phyloP scores from a whole-genome alignment of 2,329 filamentous ascomycete species.

The Alternaria ventricosa region DNA sequence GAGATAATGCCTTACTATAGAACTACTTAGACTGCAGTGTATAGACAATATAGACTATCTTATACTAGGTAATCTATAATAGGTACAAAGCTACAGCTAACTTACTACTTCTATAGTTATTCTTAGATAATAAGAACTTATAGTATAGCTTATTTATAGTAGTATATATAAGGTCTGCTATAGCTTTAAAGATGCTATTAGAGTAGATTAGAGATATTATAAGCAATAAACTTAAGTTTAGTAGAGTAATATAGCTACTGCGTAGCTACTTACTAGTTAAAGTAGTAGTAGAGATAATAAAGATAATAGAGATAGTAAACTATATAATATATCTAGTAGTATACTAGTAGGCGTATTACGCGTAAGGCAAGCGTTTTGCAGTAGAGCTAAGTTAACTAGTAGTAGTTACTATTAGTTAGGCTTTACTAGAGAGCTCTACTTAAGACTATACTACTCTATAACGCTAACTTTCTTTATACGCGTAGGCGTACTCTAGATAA shows the following conservation, averaged over 20 bases:
- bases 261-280: conserved; percentile 35
- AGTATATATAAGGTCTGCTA: conserved; percentile 5
- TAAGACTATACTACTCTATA: too few species aligned
- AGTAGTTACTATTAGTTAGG: conserved; percentile 17
- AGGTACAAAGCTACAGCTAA: conserved; percentile 27
- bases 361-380: conserved; percentile 16
- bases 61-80: conserved; percentile 33
- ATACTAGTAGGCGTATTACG: conserved; percentile 23
- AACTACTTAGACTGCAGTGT: conserved; percentile 35
- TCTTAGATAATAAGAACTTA: conserved; percentile 32
- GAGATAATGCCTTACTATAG: conserved; percentile 18
- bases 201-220: conserved; percentile 20
- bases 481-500: too few species aligned
- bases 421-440: conserved; percentile 15
- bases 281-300: conserved; percentile 13
- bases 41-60: conserved; percentile 42
- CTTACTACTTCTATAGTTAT: conserved; percentile 39
- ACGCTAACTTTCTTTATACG: too few species aligned
- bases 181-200: conserved; percentile 12
- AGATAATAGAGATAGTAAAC: too few species aligned
- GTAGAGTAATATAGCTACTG: conserved; percentile 24
- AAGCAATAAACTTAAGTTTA: conserved; percentile 23
- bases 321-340: conserved; percentile 29
- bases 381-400: conserved; percentile 13
- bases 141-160: conserved; percentile 33